A percentile compares a stretch with the other conserved stretches of the same genome.
Conservation (phyloP, 2,329 filamentous ascomycete species). For the Trichoderma afroharzianum region DNA sequence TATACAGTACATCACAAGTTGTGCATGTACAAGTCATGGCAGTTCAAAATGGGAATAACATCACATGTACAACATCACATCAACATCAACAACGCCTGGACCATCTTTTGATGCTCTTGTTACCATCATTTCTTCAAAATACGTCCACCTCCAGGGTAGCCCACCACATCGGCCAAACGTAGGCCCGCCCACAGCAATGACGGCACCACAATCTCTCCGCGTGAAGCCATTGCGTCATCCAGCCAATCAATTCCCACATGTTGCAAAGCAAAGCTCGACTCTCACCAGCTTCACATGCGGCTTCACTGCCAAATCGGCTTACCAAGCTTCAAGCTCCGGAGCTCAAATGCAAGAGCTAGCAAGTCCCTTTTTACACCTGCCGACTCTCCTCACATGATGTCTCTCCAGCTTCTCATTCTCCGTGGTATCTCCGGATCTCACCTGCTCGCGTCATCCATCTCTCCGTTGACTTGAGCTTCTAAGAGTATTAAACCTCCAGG, state of each 20-base stretch:
- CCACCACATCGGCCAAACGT: not conserved
- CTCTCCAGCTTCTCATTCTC: not conserved
- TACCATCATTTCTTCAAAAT: no score
- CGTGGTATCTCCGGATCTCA: not conserved
- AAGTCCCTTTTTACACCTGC: not conserved
- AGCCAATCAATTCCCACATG: constrained; percentile 21
- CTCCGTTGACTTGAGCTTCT: constrained; percentile 5
- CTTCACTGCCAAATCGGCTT: not conserved
- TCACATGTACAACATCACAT: not conserved
- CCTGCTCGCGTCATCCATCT: not conserved
- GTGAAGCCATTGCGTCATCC: not conserved
- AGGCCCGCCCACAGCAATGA: not conserved
- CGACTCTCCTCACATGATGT: not conserved
- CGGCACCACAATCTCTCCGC: not conserved
- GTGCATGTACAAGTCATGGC: not conserved
- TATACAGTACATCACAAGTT: not conserved
- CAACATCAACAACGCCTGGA: not conserved
- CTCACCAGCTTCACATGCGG: not conserved
- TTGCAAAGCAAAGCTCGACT: constrained; percentile 19
- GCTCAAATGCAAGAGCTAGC: not conserved
- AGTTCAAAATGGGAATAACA: not conserved
- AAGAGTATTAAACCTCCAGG: not conserved
- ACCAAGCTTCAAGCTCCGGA: not conserved
- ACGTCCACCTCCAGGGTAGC: not conserved
- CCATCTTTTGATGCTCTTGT: no score